Percentiles rank a stretch among this genome's conserved stretches.
These are phyloP conservation scores for Trichomonas gallinae DNA, from an alignment of 208 protist species.

Conservation along the genomic window DNA sequence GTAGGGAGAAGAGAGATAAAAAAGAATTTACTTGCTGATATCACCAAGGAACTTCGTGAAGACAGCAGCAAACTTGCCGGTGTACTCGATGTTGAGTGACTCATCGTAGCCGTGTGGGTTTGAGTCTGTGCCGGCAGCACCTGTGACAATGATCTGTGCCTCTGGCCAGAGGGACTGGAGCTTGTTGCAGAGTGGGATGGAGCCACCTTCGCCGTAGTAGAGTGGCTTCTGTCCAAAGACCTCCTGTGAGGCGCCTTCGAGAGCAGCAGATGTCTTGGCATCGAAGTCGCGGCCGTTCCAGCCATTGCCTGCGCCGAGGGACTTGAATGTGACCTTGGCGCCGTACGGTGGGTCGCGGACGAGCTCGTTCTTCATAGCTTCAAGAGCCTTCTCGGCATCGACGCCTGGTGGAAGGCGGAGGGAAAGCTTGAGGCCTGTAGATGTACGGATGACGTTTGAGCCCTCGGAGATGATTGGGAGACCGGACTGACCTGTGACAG, in stretches of 20 bases:
- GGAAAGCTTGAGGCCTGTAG: conserved; percentile 68
- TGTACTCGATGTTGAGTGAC: background rate
- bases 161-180: background rate
- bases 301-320: conserved; percentile 51
- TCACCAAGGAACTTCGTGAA: background rate
- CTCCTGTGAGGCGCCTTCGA: background rate
- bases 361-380: conserved; percentile 56
- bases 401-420: conserved; percentile 66
- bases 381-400: conserved; percentile 46
- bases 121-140: background rate
- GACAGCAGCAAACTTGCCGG: background rate
- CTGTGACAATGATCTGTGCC: background rate
- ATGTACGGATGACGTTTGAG: conserved; percentile 72
- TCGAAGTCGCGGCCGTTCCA: conserved; percentile 58
- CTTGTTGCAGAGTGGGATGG: conserved; percentile 9
- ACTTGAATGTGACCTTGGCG: conserved; percentile 60
- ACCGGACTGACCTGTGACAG: conserved; percentile 63
- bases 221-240: background rate
- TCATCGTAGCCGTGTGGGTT: conserved; percentile 18
- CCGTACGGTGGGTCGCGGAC: conserved; percentile 64
- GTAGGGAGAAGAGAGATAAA: no score
- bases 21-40: background rate
- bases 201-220: conserved; percentile 18
- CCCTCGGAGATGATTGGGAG: conserved; percentile 57
- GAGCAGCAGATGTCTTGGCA: conserved; percentile 54